Base-by-base conservation (phyloP, 306 rosid genomes). In the Arachis hypogaea region DNA sequence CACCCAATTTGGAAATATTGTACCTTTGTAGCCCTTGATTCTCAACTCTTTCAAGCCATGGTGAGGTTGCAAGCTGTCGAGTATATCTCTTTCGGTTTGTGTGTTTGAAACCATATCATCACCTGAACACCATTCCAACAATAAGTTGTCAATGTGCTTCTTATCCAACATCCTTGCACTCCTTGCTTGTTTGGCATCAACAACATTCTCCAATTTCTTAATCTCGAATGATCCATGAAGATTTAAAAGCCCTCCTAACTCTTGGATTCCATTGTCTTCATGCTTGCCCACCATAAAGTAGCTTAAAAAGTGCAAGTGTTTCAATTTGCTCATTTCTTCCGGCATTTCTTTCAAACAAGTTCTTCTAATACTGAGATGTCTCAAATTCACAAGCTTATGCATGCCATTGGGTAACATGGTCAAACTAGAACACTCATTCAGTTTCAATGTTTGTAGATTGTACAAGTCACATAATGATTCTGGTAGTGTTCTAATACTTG, bases 381-480 rank as follows among this genome's bases (percentile, higher is more conserved):
- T 61, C 70, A 62, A 62, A 10, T 62, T 73, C 22, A 73, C 62
- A 4, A 51, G 78, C 22, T 63, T 49, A 18, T 43, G 57, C 45
- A 63, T 52, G 4, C 7, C 57, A 7, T 6, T 54, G 0, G 78
- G 78, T 5, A 65, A 4, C 28, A 8, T 56, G 2, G 36, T 44
- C 9, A 75, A 5, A 0, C 1, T 0, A 0, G 0, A 0, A n/a
- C 72, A 64, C 9, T 0, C 0, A 1, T 0, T 0, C 49, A 75
- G 5, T 36, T 55, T 65, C 18, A 65, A 7, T 0, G 79, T 65
- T 5, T 75, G 66, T 29, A 74, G 5, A 29, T 74, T 74, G 47
- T 64, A 74, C 16, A 74, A 54, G 4, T 30, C 33, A 5, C 72
- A 18, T 36, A 54, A 1, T 33, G 78, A 75, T 7, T 55, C 28